Percentiles rank a stretch among this genome's conserved stretches.
These are phyloP conservation scores for Colletotrichum eremochloae DNA, from an alignment of 2,329 filamentous ascomycete genomes.

Conservation along the genomic window DNA sequence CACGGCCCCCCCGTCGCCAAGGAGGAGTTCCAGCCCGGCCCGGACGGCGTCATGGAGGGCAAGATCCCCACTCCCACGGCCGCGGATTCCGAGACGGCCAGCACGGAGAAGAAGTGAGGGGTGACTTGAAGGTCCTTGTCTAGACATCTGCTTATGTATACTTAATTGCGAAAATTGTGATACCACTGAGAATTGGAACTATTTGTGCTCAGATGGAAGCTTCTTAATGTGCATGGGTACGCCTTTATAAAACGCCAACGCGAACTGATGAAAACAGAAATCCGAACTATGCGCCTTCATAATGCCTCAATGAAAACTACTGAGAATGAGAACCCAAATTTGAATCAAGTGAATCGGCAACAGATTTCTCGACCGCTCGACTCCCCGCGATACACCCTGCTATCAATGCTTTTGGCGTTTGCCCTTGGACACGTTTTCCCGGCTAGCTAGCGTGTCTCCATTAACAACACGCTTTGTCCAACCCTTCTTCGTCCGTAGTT, in stretches of 20 bases:
- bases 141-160: neutral
- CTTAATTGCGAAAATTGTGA: neutral
- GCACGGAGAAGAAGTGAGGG: slow-evolving; percentile 36
- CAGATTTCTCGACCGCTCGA: too few relatives aligned
- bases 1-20: slow-evolving; percentile 65
- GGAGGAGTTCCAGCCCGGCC: slow-evolving; percentile 43
- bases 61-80: slow-evolving; percentile 16
- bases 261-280: too few relatives aligned
- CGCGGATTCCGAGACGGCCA: slow-evolving; percentile 31
- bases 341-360: too few relatives aligned
- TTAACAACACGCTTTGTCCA: neutral
- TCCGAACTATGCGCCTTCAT: too few relatives aligned
- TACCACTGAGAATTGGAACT: neutral
- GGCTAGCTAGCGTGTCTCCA: neutral
- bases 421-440: neutral
- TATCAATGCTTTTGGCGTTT: neutral
- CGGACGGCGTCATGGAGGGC: slow-evolving; percentile 39
- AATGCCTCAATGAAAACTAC: too few relatives aligned
- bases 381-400: too few relatives aligned
- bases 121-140: neutral
- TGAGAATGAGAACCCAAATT: too few relatives aligned
- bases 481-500: neutral
- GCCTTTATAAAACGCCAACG: too few relatives aligned
- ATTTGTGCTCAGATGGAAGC: neutral
- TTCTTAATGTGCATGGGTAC: neutral